Percentiles rank a stretch among this genome's conserved stretches.
Conservation (phyloP, 2,329 filamentous ascomycete species). For the Chaetomiaceae sp. region DNA sequence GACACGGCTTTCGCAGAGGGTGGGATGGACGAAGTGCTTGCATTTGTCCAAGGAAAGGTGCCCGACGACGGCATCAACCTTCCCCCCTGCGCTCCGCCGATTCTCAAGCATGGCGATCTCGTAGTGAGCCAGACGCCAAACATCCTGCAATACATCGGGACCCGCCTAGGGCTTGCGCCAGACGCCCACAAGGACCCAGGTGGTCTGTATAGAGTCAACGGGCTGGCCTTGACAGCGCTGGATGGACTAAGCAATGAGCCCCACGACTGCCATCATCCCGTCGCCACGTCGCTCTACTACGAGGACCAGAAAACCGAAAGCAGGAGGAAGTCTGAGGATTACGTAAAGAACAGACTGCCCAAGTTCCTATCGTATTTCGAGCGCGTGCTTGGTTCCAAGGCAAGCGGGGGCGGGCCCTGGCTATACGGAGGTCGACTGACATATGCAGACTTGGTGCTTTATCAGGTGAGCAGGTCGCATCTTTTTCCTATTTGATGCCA, state of each 20-base stretch:
- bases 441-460: slow-evolving; percentile 70
- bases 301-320: slow-evolving; percentile 71
- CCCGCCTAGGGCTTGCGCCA: slow-evolving; percentile 53
- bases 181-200: slow-evolving; percentile 36
- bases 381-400: slow-evolving; percentile 56
- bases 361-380: slow-evolving; percentile 72
- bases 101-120: slow-evolving; percentile 59
- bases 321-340: slow-evolving; percentile 53
- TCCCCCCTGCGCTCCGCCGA: slow-evolving; percentile 62
- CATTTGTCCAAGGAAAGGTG: slow-evolving; percentile 43
- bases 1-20: slow-evolving; percentile 50
- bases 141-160: slow-evolving; percentile 67
- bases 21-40: slow-evolving; percentile 49
- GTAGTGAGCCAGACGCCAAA: slow-evolving; percentile 66
- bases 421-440: slow-evolving; percentile 62
- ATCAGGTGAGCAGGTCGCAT: slow-evolving; percentile 56
- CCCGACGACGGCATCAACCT: slow-evolving; percentile 54
- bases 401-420: slow-evolving; percentile 56
- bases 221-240: slow-evolving; percentile 63
- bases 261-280: slow-evolving; percentile 73
- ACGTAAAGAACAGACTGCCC: slow-evolving; percentile 58
- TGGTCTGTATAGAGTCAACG: slow-evolving; percentile 56
- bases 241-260: slow-evolving; percentile 67
- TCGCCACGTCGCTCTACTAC: slow-evolving; percentile 57
- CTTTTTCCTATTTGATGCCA: not conserved